Evolutionary conservation across 2,329 filamentous ascomycete genomes (phyloP).

Genomic region (Phyllosticta citriasiana): DNA sequence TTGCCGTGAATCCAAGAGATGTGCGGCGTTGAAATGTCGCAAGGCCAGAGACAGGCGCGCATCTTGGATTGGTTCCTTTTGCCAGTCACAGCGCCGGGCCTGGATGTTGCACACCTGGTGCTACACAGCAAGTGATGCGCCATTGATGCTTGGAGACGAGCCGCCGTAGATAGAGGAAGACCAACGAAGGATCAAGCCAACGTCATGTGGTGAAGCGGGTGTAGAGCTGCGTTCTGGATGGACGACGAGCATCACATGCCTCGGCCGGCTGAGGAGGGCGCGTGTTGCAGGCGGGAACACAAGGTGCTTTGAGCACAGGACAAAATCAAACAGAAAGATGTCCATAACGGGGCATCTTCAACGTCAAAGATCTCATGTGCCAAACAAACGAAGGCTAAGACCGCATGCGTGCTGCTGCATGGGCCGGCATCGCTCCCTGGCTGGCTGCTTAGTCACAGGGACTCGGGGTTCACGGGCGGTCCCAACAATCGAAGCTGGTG

Average conservation of each 20-base stretch:
- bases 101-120: neutral
- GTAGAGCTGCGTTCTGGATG: neutral
- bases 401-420: neutral
- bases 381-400: neutral
- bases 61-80: neutral
- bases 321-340: neutral
- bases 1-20: neutral
- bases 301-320: neutral
- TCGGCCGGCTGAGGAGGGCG: neutral
- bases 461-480: neutral
- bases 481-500: neutral
- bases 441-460: neutral
- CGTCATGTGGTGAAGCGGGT: neutral
- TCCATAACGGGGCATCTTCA: neutral
- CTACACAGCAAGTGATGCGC: neutral
- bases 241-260: neutral
- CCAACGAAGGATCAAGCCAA: neutral
- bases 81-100: neutral
- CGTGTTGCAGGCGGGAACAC: neutral
- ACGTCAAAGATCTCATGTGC: neutral
- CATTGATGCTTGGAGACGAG: neutral
- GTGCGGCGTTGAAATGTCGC: neutral
- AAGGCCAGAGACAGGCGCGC: neutral
- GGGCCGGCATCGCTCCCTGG: neutral
- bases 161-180: neutral